Evolutionary conservation across 768 basidiomycete species (phyloP).

Genomic region (Amanita molliuscula): DNA sequence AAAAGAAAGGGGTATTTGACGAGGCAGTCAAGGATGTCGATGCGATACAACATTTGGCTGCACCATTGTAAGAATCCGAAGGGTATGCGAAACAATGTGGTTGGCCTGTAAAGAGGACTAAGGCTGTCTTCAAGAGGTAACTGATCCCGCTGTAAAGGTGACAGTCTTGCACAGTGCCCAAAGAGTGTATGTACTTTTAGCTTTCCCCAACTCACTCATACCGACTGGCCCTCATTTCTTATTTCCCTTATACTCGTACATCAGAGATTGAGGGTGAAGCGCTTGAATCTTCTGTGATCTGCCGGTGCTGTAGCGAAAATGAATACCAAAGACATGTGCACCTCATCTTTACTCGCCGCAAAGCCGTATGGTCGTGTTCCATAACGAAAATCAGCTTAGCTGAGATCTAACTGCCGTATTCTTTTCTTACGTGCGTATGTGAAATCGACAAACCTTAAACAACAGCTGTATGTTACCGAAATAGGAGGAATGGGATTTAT

Average conservation of each 20-base stretch:
- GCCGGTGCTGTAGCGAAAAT: conserved; percentile 37
- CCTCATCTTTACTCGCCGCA: not conserved
- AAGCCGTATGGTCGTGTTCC: conserved; percentile 35
- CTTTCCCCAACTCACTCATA: not conserved
- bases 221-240: conserved; percentile 11
- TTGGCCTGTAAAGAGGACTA: too few relatives aligned
- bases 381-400: conserved; percentile 24
- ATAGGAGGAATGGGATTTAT: too few relatives aligned
- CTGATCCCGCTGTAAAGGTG: too few relatives aligned
- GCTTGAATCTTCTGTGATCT: conserved; percentile 63
- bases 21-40: conserved; percentile 70
- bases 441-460: too few relatives aligned
- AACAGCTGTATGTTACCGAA: too few relatives aligned
- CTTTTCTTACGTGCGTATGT: conserved; percentile 36
- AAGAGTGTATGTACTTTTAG: conserved; percentile 32
- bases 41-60: conserved; percentile 60
- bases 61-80: conserved; percentile 40
- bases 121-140: too few relatives aligned
- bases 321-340: not conserved
- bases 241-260: conserved; percentile 8
- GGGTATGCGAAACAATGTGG: conserved; percentile 16
- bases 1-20: conserved; percentile 60
- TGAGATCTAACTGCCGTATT: conserved; percentile 47
- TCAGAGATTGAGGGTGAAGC: conserved; percentile 34
- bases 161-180: too few relatives aligned